Evolutionary conservation across 2,329 filamentous ascomycete species (phyloP).

Genomic region (Colletotrichum lentis): DNA sequence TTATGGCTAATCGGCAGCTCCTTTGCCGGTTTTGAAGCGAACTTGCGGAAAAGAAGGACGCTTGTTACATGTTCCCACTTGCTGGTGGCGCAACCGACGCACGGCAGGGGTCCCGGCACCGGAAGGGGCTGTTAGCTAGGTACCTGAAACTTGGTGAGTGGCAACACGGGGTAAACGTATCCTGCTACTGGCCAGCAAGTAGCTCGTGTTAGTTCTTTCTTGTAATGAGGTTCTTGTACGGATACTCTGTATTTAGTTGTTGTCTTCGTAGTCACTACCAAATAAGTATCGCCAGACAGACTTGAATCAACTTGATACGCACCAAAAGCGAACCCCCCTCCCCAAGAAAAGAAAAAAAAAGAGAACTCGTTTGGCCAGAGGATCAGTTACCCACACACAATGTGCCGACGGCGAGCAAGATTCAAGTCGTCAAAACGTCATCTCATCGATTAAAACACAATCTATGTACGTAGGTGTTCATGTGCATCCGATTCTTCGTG

Average conservation of each 20-base stretch:
- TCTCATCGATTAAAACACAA: slow-evolving; percentile 30
- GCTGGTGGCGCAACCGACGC: slow-evolving; percentile 27
- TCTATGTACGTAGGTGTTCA: slow-evolving; percentile 10
- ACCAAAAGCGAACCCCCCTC: too few relatives aligned
- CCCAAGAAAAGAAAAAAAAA: neutral
- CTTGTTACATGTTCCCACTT: slow-evolving; percentile 15
- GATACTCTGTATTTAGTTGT: too few relatives aligned
- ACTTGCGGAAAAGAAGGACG: neutral
- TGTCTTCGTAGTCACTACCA: neutral
- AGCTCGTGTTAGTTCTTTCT: too few relatives aligned
- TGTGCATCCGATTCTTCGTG: neutral
- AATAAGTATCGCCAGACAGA: neutral
- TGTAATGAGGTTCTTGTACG: too few relatives aligned
- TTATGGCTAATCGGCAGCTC: neutral
- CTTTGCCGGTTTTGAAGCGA: neutral
- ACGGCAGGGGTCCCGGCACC: slow-evolving; percentile 5
- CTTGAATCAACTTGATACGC: too few relatives aligned
- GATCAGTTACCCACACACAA: too few relatives aligned
- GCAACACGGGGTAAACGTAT: neutral
- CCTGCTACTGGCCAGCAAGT: neutral
- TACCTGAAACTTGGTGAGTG: neutral
- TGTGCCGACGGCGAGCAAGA: too few relatives aligned
- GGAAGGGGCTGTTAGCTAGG: neutral
- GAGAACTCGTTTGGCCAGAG: neutral
- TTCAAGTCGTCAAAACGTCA: slow-evolving; percentile 8